These are phyloP conservation scores for Acacia concinna DNA, from an alignment of 331 rosid species.

Conservation along the genomic window DNA sequence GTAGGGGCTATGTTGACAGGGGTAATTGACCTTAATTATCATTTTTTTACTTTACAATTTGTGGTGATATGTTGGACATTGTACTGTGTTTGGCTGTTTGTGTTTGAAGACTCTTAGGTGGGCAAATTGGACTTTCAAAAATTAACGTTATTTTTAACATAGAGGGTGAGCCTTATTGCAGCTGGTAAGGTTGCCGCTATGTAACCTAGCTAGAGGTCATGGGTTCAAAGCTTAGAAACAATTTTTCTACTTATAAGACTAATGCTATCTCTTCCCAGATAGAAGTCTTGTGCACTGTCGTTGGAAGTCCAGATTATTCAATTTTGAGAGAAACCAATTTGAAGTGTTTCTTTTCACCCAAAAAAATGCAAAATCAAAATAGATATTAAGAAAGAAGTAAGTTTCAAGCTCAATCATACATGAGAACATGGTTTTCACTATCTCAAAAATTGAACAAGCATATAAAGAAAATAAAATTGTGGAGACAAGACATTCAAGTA, in stretches of 20 bases:
- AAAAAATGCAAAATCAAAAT: background rate
- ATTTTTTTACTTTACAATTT: background rate
- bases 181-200: too few species aligned
- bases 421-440: background rate
- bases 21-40: background rate
- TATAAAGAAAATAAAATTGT: too few species aligned
- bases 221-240: too few species aligned
- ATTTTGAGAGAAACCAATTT: background rate
- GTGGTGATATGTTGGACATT: background rate
- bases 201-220: too few species aligned
- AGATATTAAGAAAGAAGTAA: background rate
- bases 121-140: background rate
- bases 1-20: too few species aligned
- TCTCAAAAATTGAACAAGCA: slow-evolving; percentile 12
- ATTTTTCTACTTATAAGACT: too few species aligned
- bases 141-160: background rate
- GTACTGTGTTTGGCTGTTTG: background rate
- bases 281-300: too few species aligned
- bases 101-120: background rate
- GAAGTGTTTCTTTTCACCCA: background rate
- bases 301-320: background rate
- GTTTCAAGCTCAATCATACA: background rate
- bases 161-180: too few species aligned
- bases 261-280: too few species aligned
- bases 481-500: background rate